phyloP scores from a whole-genome alignment of 768 basidiomycete genomes.

The Serendipita vermifera region DNA sequence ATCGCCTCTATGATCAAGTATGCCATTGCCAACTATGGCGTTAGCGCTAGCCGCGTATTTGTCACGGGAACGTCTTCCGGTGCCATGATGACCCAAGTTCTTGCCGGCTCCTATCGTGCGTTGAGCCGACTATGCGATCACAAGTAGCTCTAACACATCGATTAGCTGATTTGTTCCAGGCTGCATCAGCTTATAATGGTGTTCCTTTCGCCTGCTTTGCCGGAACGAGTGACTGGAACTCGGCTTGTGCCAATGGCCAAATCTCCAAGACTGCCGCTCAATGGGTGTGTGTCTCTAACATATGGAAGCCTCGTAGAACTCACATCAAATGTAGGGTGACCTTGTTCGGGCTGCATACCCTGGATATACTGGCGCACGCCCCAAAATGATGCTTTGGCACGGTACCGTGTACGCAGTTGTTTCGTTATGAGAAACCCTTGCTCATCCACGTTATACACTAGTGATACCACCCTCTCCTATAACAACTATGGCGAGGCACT shows the following conservation, averaged over 20 bases:
- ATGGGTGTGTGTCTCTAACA: constrained; percentile 24
- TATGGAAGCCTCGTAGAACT: not conserved
- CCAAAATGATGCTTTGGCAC: constrained; percentile 43
- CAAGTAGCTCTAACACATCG: not conserved
- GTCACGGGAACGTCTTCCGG: constrained; percentile 41
- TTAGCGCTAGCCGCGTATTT: constrained; percentile 35
- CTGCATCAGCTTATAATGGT: constrained; percentile 37
- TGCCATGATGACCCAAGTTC: constrained; percentile 48
- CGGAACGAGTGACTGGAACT: constrained; percentile 36
- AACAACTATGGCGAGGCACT: constrained; percentile 39
- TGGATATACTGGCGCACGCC: constrained; percentile 38
- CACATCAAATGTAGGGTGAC: constrained; percentile 25
- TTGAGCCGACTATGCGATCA: not conserved
- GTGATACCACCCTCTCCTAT: constrained; percentile 38
- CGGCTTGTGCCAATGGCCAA: constrained; percentile 33
- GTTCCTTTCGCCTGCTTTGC: constrained; percentile 45
- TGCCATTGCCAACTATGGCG: constrained; percentile 37
- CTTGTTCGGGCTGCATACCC: constrained; percentile 36
- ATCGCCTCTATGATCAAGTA: constrained; percentile 37
- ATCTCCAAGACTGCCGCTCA: constrained; percentile 32
- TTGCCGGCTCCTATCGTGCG: constrained; percentile 36
- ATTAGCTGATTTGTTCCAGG: constrained; percentile 34
- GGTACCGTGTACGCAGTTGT: constrained; percentile 29
- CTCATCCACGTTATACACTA: too few relatives aligned
- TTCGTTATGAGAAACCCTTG: too few relatives aligned